phyloP scores from a whole-genome alignment of 805 yeast species.

The Metschnikowia orientalis region DNA sequence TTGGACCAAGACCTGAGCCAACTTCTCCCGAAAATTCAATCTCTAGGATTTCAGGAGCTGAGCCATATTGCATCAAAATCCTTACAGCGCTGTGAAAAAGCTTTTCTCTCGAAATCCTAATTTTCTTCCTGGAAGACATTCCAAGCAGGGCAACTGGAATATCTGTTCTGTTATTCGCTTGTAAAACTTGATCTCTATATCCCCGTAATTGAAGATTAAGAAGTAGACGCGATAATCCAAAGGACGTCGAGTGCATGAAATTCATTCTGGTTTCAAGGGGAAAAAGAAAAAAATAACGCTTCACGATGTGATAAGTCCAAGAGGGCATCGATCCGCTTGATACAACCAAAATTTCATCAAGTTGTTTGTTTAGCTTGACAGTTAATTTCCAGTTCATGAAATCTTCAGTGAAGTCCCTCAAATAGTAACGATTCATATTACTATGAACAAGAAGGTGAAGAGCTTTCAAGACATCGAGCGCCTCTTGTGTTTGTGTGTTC shows the following conservation, averaged over 20 bases:
- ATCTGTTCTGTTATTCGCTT: conserved; percentile 6
- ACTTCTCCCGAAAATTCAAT: conserved; percentile 86
- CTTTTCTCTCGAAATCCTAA: conserved; percentile 66
- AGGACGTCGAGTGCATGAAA: conserved; percentile 81
- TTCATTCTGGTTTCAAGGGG: conserved; percentile 77
- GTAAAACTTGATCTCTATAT: conserved; percentile 12
- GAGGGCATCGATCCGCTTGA: conserved; percentile 82
- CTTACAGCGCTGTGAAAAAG: conserved; percentile 74
- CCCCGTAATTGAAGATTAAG: conserved; percentile 60
- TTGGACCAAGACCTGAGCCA: conserved; percentile 97
- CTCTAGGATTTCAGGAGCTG: conserved; percentile 77
- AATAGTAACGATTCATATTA: too few species aligned
- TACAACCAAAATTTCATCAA: conserved; percentile 85
- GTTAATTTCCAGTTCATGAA: conserved; percentile 79
- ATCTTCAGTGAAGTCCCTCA: too few species aligned
- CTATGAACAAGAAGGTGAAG: too few species aligned
- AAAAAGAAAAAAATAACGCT: conserved; percentile 73
- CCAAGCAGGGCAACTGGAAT: conserved; percentile 51
- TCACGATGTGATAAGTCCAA: conserved; percentile 76
- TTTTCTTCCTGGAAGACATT: conserved; percentile 71
- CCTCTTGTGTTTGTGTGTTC: too few species aligned
- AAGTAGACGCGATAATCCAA: conserved; percentile 81
- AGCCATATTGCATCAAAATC: conserved; percentile 69
- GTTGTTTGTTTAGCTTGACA: conserved; percentile 78
- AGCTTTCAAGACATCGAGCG: too few species aligned